Evolutionary conservation across 1,139 yeast species (phyloP), one percentile per base, ranked within the genome.

Genomic region (Pichiaceae sp.): DNA sequence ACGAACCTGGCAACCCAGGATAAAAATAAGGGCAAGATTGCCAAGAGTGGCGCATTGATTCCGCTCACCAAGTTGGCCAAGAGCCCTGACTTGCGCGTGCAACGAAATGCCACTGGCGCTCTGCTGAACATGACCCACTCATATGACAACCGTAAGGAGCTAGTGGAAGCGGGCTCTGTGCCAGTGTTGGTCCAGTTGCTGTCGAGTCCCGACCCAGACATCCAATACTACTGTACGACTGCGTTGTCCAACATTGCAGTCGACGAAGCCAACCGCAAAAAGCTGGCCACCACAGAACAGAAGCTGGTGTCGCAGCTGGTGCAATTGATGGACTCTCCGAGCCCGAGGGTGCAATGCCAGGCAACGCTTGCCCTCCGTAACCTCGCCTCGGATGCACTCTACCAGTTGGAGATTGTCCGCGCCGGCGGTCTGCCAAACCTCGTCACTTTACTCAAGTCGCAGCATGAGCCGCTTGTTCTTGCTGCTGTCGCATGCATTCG

Each of bases 401-500:
- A 91, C 62, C 99, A 91, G 64, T 75, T 91, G 43, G 97, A 91
- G 58, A 87, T 91, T 48, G 98, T 91, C 23, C 73, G 95, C 52
- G 91, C 95, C 30, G 95, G 95, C 38, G 99, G 98, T 0, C 72
- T 91, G 52, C 94, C 96, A 34, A 93, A 87, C 57, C 70, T 91
- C 54, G 94, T 86, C 14, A 83, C 84, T 46, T 70, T 93, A 40
- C 70, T 91, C 50, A 91, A 89, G 49, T 82, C 95, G 35, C 78
- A 83, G 46, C 95, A 91, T 54, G 91, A 87, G 53, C 96, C 97
- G 17, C 69, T 93, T 46, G 87, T 89, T 11, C 69, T 91, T 41
- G 97, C 98, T 3, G 93, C 97, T 11, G 98, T 91, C 38, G 99
- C 99, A 2, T 91, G 99, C 64, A 86, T 91, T 48, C 78, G 98